Base-by-base conservation (phyloP, 2,329 filamentous ascomycete species). In the Aaosphaeria arxii region DNA sequence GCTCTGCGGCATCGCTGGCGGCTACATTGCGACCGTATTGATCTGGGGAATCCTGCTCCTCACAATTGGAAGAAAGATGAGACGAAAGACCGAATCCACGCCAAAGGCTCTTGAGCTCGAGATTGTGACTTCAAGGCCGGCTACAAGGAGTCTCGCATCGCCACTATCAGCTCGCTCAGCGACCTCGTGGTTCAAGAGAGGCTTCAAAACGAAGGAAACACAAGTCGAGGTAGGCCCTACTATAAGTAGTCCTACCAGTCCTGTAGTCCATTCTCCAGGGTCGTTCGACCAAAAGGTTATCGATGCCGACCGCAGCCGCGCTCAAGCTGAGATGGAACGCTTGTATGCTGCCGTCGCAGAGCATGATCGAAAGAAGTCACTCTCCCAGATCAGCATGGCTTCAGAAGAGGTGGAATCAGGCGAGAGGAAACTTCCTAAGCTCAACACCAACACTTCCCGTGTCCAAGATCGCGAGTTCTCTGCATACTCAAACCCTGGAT, bases 301-400 rank as follows among this genome's bases (percentile, higher is more conserved):
- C 28, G 82, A 86, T 50, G 80, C 82, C 51, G 89, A 96, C 71
- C 83, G 81, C 66, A 78, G 81, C 62, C 86, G 86, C 74, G 85
- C 89, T 54, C 85, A 94, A 69, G 79, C 86, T 55, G 88, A 96
- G 67, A 84, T 96, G 70, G 91, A 96, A 69, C 84, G 89, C 60
- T 84, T 97, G 67, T 97, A 96, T 72, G 90, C 86, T 52, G 87
- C 91, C 57, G 91, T 96, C 54, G 87, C 96, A 85, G 89, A 91
- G 69, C 88, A 95, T 59, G 91, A 96, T 55, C 79, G 77, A 41
- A 72, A 75, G 53, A 78, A 75, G 51, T 59, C 63, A 30, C 61
- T 59, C 30, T 60, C 64, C n/a, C 59, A 61, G 38, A 51, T 58
- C 44, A 65, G 59, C 47, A 52, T 52, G 45, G 47, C 47, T 28